Percentiles rank a stretch among this genome's conserved stretches.
These are phyloP conservation scores for Davidsoniella australis DNA, from an alignment of 2,329 filamentous ascomycete genomes.

Conservation along the genomic window DNA sequence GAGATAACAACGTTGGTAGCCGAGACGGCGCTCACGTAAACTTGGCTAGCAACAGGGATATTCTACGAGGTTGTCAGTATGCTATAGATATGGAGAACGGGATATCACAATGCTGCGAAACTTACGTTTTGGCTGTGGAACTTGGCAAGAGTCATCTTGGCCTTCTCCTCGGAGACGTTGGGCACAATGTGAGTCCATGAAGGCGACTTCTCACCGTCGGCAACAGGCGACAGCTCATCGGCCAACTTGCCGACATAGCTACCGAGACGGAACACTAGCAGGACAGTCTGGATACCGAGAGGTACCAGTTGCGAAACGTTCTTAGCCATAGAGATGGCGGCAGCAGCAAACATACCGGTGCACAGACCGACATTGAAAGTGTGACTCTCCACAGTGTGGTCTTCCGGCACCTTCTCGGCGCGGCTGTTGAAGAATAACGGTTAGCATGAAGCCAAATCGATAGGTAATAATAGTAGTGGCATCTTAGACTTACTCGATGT, in stretches of 20 bases:
- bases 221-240: constrained; percentile 25
- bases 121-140: constrained; percentile 40
- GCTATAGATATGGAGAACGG: background rate
- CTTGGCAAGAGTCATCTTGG: constrained; percentile 31
- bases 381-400: constrained; percentile 32
- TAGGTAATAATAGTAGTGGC: background rate
- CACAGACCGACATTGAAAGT: constrained; percentile 46
- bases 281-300: constrained; percentile 44
- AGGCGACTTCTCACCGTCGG: constrained; percentile 27
- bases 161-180: constrained; percentile 33
- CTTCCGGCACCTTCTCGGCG: constrained; percentile 35
- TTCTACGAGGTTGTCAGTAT: constrained; percentile 12
- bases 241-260: constrained; percentile 35
- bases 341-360: constrained; percentile 53
- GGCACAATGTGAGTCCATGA: constrained; percentile 52
- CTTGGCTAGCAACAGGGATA: constrained; percentile 27
- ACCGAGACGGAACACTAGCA: constrained; percentile 50
- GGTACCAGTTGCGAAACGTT: constrained; percentile 44
- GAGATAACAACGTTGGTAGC: constrained; percentile 34
- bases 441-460: background rate
- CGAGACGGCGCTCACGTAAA: constrained; percentile 37
- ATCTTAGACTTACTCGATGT: constrained; percentile 41
- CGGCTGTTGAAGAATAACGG: constrained; percentile 21
- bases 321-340: constrained; percentile 45
- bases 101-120: background rate